Evolutionary conservation across 2,329 filamentous ascomycete genomes (phyloP).

Genomic region (Colletotrichum sp.): DNA sequence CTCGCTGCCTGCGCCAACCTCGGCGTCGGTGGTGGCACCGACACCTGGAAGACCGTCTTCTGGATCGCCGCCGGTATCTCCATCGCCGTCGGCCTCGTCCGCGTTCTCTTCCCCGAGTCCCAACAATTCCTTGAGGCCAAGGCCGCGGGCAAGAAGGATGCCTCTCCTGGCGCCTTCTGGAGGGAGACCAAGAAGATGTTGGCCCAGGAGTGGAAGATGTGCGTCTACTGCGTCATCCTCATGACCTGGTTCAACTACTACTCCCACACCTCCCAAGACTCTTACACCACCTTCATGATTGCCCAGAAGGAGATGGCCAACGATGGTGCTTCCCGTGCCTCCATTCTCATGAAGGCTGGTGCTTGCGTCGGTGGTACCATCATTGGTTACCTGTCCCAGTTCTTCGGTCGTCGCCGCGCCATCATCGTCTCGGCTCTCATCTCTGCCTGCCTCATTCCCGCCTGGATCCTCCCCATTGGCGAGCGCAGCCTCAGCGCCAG

Average conservation of each 20-base stretch:
- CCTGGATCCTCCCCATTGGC: conserved; percentile 70
- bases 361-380: conserved; percentile 76
- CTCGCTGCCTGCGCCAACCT: conserved; percentile 78
- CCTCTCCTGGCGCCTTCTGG: conserved; percentile 64
- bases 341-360: conserved; percentile 81
- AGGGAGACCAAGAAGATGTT: conserved; percentile 72
- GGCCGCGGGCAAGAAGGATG: conserved; percentile 51
- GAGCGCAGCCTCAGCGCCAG: conserved; percentile 64
- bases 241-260: conserved; percentile 82
- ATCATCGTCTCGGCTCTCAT: conserved; percentile 67
- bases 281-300: conserved; percentile 81
- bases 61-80: conserved; percentile 71
- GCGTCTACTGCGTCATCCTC: conserved; percentile 75
- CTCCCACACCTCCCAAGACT: conserved; percentile 81
- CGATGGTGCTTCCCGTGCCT: conserved; percentile 68
- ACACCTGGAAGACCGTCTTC: conserved; percentile 78
- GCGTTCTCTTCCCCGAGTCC: conserved; percentile 74
- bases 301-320: conserved; percentile 72
- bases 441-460: conserved; percentile 67
- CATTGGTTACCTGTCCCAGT: conserved; percentile 77
- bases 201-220: conserved; percentile 74
- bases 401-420: conserved; percentile 72
- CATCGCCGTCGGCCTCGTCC: conserved; percentile 70
- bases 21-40: conserved; percentile 66
- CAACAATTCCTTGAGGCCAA: conserved; percentile 76